These are phyloP conservation scores for Penstemon barbatus DNA, from an alignment of 257 asterid genomes.

Conservation along the genomic window DNA sequence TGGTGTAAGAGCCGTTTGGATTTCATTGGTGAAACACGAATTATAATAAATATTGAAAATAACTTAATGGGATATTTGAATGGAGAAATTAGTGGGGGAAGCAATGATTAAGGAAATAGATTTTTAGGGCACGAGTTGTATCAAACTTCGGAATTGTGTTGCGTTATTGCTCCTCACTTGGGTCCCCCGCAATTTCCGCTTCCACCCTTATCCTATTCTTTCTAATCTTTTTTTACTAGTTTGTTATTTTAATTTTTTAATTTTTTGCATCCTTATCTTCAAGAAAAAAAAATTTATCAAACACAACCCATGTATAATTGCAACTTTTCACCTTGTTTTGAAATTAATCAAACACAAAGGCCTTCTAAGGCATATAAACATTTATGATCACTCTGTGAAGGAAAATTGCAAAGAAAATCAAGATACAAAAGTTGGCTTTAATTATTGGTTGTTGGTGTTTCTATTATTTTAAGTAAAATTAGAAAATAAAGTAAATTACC, in stretches of 20 bases:
- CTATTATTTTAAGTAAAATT: background rate
- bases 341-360: too few species aligned
- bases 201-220: too few species aligned
- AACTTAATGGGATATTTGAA: slow-evolving; percentile 8
- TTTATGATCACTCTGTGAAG: too few species aligned
- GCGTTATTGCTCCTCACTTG: slow-evolving; percentile 43
- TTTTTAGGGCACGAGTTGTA: slow-evolving; percentile 37
- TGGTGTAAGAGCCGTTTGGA: slow-evolving; percentile 4
- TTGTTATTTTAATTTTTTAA: too few species aligned
- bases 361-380: too few species aligned
- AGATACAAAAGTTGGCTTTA: too few species aligned
- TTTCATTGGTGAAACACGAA: slow-evolving; percentile 19
- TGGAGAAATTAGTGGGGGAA: slow-evolving; percentile 44
- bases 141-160: slow-evolving; percentile 39
- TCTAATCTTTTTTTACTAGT: too few species aligned
- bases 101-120: slow-evolving; percentile 43
- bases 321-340: too few species aligned
- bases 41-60: background rate
- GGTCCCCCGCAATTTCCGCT: slow-evolving; percentile 30
- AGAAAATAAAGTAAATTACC: background rate
- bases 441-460: background rate
- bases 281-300: too few species aligned
- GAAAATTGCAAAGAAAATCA: too few species aligned
- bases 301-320: too few species aligned
- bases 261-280: too few species aligned